These are phyloP conservation scores for Ceratocystis huliohia DNA, from an alignment of 2,329 filamentous ascomycete genomes.

Conservation along the genomic window DNA sequence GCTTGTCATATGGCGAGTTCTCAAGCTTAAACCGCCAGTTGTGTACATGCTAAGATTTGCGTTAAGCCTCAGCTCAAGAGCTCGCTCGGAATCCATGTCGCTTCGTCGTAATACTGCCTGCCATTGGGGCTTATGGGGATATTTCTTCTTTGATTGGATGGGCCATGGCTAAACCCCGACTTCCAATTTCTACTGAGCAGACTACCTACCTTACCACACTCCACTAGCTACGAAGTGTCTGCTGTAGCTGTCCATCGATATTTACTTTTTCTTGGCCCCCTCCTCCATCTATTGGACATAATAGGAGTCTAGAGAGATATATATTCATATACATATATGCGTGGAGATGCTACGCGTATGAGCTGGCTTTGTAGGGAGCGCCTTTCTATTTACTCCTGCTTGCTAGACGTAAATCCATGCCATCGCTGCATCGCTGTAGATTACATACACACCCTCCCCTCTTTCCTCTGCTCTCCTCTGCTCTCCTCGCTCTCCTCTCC, in stretches of 20 bases:
- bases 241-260: not conserved
- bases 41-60: not conserved
- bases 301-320: not conserved
- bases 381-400: not conserved
- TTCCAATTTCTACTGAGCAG: not conserved
- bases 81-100: no score
- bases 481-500: not conserved
- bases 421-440: no score
- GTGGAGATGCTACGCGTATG: not conserved
- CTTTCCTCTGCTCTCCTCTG: not conserved
- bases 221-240: not conserved
- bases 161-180: not conserved
- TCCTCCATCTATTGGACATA: not conserved
- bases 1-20: not conserved
- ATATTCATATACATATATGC: not conserved
- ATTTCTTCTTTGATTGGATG: not conserved
- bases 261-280: not conserved
- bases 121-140: not conserved
- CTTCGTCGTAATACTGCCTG: no score
- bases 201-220: not conserved
- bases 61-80: no score
- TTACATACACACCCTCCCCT: no score
- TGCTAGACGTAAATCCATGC: no score
- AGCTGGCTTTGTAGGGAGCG: not conserved
- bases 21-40: not conserved